These are phyloP conservation scores for Talaromyces sp. DNA, from an alignment of 2,329 filamentous ascomycete genomes.

Conservation along the genomic window DNA sequence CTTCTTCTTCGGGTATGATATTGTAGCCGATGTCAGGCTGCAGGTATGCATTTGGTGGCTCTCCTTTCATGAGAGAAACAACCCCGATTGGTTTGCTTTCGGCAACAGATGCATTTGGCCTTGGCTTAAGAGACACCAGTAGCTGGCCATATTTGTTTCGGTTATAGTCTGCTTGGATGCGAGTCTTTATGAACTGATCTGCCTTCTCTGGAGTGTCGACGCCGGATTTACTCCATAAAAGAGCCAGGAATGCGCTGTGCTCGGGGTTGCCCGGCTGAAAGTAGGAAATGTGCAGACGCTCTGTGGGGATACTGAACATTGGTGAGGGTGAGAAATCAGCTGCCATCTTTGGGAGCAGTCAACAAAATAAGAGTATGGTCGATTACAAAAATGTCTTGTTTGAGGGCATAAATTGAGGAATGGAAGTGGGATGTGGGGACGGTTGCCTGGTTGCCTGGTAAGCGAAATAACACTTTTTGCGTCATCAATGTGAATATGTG, in stretches of 20 bases:
- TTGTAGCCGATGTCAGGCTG: conserved; percentile 19
- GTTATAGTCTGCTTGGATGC: conserved; percentile 7
- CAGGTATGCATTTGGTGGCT: conserved; percentile 14
- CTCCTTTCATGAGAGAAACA: conserved; percentile 16
- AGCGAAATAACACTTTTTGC: too few species aligned
- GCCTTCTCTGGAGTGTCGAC: neutral
- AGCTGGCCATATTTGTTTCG: conserved; percentile 7
- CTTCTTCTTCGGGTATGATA: conserved; percentile 17
- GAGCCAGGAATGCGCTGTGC: conserved; percentile 7
- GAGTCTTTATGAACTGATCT: conserved; percentile 1
- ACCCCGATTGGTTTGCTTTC: conserved; percentile 14
- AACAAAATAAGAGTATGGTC: too few species aligned
- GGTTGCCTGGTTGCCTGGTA: too few species aligned
- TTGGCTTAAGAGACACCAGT: conserved; percentile 6
- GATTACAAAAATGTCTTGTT: too few species aligned
- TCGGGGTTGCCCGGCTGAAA: conserved; percentile 4
- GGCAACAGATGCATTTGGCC: conserved; percentile 1
- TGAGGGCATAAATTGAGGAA: too few species aligned
- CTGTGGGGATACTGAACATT: conserved; percentile 6
- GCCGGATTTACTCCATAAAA: neutral
- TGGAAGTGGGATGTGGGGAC: too few species aligned
- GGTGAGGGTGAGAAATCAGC: neutral
- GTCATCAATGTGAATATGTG: too few species aligned
- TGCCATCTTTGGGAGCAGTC: too few species aligned
- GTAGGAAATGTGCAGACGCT: conserved; percentile 10